Conservation (phyloP, 768 basidiomycete species). For the Agaricus bisporus region DNA sequence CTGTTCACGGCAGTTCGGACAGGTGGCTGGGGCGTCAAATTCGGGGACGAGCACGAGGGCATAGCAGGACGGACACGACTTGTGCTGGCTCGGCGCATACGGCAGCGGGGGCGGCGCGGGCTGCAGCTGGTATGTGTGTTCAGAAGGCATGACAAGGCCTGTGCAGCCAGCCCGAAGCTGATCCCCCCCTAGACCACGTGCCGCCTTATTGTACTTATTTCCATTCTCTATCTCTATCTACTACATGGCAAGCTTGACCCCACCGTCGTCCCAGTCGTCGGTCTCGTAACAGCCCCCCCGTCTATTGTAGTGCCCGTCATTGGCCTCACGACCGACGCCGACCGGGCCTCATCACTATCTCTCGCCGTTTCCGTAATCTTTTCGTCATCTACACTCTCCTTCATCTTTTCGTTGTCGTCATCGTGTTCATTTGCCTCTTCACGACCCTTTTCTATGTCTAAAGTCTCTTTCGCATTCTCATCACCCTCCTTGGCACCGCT, state of each 20-base stretch:
- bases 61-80: slow-evolving; percentile 7
- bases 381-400: neutral
- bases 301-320: neutral
- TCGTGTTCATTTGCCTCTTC: neutral
- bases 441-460: slow-evolving; percentile 15
- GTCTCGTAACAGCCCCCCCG: neutral
- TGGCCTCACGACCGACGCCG: neutral
- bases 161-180: slow-evolving; percentile 1
- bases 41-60: slow-evolving; percentile 5
- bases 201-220: neutral
- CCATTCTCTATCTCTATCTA: neutral
- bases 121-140: slow-evolving; percentile 24
- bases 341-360: neutral
- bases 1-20: slow-evolving; percentile 22
- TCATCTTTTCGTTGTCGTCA: neutral
- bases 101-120: neutral
- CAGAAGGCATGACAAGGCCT: slow-evolving; percentile 43
- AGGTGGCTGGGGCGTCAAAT: slow-evolving; percentile 9
- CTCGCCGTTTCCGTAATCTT: neutral
- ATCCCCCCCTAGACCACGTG: slow-evolving; percentile 10
- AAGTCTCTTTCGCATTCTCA: slow-evolving; percentile 10
- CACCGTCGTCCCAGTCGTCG: slow-evolving; percentile 5
- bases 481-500: slow-evolving; percentile 24
- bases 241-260: neutral
- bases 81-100: slow-evolving; percentile 3